phyloP scores from a whole-genome alignment of 768 basidiomycete species.

The Lentinula detonsa region DNA sequence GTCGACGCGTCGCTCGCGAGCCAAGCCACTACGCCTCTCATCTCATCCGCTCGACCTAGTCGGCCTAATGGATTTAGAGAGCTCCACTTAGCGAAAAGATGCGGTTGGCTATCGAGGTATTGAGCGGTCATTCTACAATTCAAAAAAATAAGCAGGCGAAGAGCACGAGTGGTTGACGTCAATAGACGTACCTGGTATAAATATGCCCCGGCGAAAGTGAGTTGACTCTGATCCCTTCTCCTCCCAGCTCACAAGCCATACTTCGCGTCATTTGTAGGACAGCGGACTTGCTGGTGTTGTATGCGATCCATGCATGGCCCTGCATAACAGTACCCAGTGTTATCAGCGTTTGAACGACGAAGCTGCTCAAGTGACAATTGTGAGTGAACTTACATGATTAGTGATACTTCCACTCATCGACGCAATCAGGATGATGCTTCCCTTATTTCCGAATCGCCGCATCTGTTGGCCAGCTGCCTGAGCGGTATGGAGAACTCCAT shows the following conservation, averaged over 20 bases:
- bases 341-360: background rate
- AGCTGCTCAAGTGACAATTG: background rate
- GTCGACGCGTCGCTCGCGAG: conserved; percentile 70
- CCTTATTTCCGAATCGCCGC: conserved; percentile 44
- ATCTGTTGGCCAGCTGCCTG: conserved; percentile 64
- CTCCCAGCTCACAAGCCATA: conserved; percentile 77
- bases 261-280: conserved; percentile 78
- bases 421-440: conserved; percentile 60
- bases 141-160: background rate
- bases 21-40: conserved; percentile 69
- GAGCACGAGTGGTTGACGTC: background rate
- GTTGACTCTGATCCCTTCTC: conserved; percentile 64
- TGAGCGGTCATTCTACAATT: conserved; percentile 66
- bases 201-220: conserved; percentile 73
- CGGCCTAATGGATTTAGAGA: conserved; percentile 63
- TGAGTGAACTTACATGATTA: conserved; percentile 44
- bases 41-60: conserved; percentile 65
- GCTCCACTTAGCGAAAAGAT: conserved; percentile 63
- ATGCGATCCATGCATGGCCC: conserved; percentile 74
- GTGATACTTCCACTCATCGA: conserved; percentile 54
- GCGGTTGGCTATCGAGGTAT: conserved; percentile 59
- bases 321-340: conserved; percentile 16
- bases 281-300: conserved; percentile 73
- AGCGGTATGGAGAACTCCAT: conserved; percentile 57
- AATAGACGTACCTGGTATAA: conserved; percentile 48